Conservation (phyloP, 192 early-diverging fungal genomes). For the Coemansia sp. region DNA sequence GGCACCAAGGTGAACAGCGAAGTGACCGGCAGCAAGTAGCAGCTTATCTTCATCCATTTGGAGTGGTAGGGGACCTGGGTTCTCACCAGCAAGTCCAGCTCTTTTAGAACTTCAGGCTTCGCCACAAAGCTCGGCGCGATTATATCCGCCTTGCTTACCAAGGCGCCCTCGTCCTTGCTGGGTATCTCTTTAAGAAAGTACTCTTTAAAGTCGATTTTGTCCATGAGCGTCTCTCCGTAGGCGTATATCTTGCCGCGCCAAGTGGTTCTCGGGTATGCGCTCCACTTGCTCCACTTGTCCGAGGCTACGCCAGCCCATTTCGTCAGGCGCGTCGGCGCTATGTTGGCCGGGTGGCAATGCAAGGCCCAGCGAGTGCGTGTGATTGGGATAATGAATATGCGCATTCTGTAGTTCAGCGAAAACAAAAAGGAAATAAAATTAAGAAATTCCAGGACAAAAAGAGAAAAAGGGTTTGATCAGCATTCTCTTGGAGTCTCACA, state of each 20-base stretch:
- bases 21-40: conserved; percentile 68
- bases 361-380: conserved; percentile 50
- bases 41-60: conserved; percentile 71
- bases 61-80: conserved; percentile 67
- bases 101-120: conserved; percentile 40
- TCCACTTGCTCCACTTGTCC: conserved; percentile 52
- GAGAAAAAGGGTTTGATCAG: neutral
- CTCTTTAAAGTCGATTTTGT: conserved; percentile 73
- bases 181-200: conserved; percentile 77
- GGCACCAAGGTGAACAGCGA: conserved; percentile 73
- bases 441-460: neutral
- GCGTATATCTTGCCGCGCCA: conserved; percentile 66
- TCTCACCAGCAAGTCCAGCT: conserved; percentile 56
- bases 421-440: conserved; percentile 4
- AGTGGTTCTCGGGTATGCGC: conserved; percentile 36
- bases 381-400: conserved; percentile 49
- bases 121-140: conserved; percentile 56
- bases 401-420: conserved; percentile 15
- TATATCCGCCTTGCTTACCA: conserved; percentile 38
- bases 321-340: conserved; percentile 39
- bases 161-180: conserved; percentile 47
- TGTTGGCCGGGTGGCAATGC: conserved; percentile 51
- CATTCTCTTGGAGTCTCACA: neutral
- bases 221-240: conserved; percentile 66
- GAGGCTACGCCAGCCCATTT: conserved; percentile 43